These are phyloP conservation scores for Pouteria campechiana DNA, from an alignment of 179 eudicot species.

Conservation along the genomic window DNA sequence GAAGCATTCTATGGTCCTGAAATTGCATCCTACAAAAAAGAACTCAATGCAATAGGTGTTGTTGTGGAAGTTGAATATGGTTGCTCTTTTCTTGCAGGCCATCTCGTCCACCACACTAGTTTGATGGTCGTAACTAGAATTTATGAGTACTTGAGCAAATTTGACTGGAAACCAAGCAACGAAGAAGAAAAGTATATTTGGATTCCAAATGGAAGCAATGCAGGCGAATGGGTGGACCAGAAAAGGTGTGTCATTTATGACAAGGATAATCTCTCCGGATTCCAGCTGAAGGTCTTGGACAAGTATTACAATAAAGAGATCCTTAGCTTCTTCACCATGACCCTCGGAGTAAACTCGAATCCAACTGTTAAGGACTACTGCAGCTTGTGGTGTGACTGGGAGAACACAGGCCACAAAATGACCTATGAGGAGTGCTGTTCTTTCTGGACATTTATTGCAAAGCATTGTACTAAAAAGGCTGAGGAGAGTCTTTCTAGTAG, in stretches of 20 bases:
- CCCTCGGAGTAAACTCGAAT: constrained; percentile 22
- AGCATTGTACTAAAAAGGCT: constrained; percentile 14
- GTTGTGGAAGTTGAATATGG: constrained; percentile 20
- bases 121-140: constrained; percentile 12
- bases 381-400: constrained; percentile 64
- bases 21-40: constrained; percentile 6
- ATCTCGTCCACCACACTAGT: constrained; percentile 12
- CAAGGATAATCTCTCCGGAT: constrained; percentile 26
- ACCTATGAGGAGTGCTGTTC: constrained; percentile 29
- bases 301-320: constrained; percentile 19
- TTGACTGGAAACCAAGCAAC: constrained; percentile 14
- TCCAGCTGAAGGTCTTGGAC: constrained; percentile 29
- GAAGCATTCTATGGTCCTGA: constrained; percentile 23
- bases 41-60: constrained; percentile 20
- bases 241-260: constrained; percentile 49
- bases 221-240: constrained; percentile 39
- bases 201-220: constrained; percentile 34
- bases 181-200: constrained; percentile 16
- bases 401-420: constrained; percentile 16
- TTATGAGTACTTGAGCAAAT: constrained; percentile 15
- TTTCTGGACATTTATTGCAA: constrained; percentile 37
- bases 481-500: constrained; percentile 14
- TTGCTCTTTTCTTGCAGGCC: constrained; percentile 9
- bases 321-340: constrained; percentile 25
- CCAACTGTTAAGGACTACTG: constrained; percentile 48